These are phyloP conservation scores for Sparassis latifolia DNA, from an alignment of 1,284 basidiomycete genomes.

Conservation along the genomic window DNA sequence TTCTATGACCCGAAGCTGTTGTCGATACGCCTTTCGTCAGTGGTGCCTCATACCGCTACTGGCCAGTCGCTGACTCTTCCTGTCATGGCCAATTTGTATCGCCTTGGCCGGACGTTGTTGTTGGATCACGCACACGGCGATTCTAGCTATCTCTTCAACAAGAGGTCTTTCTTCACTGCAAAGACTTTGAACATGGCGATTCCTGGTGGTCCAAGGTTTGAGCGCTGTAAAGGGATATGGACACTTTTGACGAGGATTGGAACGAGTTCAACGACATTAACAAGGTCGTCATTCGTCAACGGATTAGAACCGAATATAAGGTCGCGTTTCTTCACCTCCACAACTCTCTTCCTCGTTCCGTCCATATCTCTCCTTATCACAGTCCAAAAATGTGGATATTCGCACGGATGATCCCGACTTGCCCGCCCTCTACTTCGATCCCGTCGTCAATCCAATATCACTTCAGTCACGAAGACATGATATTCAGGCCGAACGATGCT, in stretches of 20 bases:
- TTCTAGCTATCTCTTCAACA: slow-evolving; percentile 92
- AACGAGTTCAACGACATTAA: slow-evolving; percentile 99
- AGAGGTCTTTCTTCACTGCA: slow-evolving; percentile 97
- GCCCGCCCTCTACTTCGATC: slow-evolving; percentile 99
- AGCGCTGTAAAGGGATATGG: slow-evolving; percentile 92
- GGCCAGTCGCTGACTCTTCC: slow-evolving; percentile 90
- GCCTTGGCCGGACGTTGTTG: slow-evolving; percentile 88
- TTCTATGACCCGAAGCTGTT: slow-evolving; percentile 98
- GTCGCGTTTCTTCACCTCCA: slow-evolving; percentile 99
- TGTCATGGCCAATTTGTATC: slow-evolving; percentile 95
- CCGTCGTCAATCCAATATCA: slow-evolving; percentile 95
- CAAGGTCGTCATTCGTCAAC: slow-evolving; percentile 98
- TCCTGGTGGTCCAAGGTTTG: slow-evolving; percentile 97
- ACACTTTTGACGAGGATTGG: slow-evolving; percentile 98
- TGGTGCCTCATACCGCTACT: slow-evolving; percentile 90
- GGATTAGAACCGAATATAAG: slow-evolving; percentile 98
- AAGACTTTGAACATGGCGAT: slow-evolving; percentile 98
- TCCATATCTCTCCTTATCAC: slow-evolving; percentile 91
- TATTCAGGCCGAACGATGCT: slow-evolving; percentile 82
- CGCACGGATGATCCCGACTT: slow-evolving; percentile 98
- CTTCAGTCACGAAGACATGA: slow-evolving; percentile 86
- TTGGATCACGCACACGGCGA: slow-evolving; percentile 92
- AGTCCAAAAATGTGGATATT: slow-evolving; percentile 97
- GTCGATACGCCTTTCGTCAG: slow-evolving; percentile 86
- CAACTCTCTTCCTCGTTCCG: slow-evolving; percentile 95